Percentiles rank a stretch among this genome's conserved stretches.
Evolutionary conservation across 352 stramenopile genomes (phyloP).

Genomic region (Elongisporangium undulatum): DNA sequence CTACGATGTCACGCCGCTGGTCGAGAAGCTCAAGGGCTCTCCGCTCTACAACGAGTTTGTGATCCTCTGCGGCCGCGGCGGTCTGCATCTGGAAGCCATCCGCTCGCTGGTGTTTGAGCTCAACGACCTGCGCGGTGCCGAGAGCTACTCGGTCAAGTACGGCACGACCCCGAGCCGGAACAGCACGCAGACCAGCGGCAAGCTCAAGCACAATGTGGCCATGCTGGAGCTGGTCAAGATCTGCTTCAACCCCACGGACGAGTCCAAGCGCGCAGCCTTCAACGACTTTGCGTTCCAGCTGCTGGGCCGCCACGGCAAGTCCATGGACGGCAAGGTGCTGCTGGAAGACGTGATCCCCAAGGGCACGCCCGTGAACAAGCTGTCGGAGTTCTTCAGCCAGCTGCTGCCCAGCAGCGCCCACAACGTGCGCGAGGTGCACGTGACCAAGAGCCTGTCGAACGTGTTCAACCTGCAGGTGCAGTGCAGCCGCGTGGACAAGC

Average conservation of each 20-base stretch:
- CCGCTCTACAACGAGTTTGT: slow-evolving; percentile 83
- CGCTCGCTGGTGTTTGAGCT: slow-evolving; percentile 71
- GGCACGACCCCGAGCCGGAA: slow-evolving; percentile 25
- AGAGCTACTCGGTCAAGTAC: slow-evolving; percentile 84
- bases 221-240: slow-evolving; percentile 76
- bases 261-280: slow-evolving; percentile 78
- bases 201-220: slow-evolving; percentile 61
- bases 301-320: slow-evolving; percentile 72
- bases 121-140: slow-evolving; percentile 74
- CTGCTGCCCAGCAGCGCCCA: slow-evolving; percentile 74
- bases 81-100: slow-evolving; percentile 76
- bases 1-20: slow-evolving; percentile 67
- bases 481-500: slow-evolving; percentile 77
- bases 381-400: slow-evolving; percentile 83
- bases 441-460: slow-evolving; percentile 81
- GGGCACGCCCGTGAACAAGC: slow-evolving; percentile 71
- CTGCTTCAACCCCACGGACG: slow-evolving; percentile 71
- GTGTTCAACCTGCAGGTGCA: slow-evolving; percentile 89
- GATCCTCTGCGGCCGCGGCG: slow-evolving; percentile 76
- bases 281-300: slow-evolving; percentile 79
- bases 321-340: slow-evolving; percentile 61
- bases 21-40: slow-evolving; percentile 74
- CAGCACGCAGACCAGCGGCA: slow-evolving; percentile 14
- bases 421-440: slow-evolving; percentile 76
- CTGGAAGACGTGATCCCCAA: slow-evolving; percentile 55